These are phyloP conservation scores for Pittosporum tobira DNA, from an alignment of 129 eudicot genomes.

Conservation along the genomic window DNA sequence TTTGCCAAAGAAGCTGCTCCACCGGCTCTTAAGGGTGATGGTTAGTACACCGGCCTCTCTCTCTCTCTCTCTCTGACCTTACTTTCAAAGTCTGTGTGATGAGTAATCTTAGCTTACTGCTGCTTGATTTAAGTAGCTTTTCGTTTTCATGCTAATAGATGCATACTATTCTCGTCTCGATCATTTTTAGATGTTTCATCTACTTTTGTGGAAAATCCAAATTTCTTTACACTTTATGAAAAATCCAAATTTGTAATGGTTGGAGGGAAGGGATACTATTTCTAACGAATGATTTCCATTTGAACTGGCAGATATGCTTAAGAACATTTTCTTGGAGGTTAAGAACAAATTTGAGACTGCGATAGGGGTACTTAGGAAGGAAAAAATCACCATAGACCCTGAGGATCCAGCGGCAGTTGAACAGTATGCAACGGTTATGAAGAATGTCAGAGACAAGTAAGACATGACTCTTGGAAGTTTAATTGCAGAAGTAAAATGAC, in stretches of 20 bases:
- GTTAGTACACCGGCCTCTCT: conserved; percentile 29
- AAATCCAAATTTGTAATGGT: neutral
- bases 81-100: neutral
- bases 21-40: conserved; percentile 43
- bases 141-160: no score
- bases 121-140: no score
- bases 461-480: conserved; percentile 30
- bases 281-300: neutral
- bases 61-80: no score
- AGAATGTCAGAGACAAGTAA: conserved; percentile 49
- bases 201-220: no score
- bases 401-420: conserved; percentile 54
- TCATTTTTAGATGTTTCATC: no score
- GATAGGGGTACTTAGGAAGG: conserved; percentile 41
- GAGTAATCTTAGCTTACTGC: neutral
- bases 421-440: conserved; percentile 54
- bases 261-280: neutral
- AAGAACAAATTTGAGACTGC: conserved; percentile 76
- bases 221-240: no score
- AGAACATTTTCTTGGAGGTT: conserved; percentile 61
- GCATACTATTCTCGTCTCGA: no score
- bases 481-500: no score
- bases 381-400: conserved; percentile 64
- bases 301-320: conserved; percentile 48
- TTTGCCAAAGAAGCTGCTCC: conserved; percentile 50